Evolutionary conservation across 768 basidiomycete genomes (phyloP).

Genomic region (Leucocoprinus leucothites): DNA sequence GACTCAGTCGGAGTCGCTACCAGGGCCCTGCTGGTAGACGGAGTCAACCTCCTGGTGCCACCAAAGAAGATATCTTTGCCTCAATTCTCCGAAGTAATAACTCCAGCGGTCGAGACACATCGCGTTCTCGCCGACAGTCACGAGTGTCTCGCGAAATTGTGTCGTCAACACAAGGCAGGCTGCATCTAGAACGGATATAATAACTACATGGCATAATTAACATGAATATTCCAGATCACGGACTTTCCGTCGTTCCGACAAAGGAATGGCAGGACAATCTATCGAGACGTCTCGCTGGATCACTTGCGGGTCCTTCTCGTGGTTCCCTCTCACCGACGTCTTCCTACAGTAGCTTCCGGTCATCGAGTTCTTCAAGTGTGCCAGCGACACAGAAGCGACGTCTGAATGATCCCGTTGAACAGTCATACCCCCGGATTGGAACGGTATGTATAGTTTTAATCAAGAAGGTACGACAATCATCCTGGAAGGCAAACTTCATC

Average conservation of each 20-base stretch:
- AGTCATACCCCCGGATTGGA: conserved; percentile 44
- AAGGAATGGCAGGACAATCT: conserved; percentile 79
- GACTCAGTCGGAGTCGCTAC: conserved; percentile 8
- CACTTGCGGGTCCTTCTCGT: conserved; percentile 35
- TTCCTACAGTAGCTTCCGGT: conserved; percentile 18
- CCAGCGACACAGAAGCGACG: conserved; percentile 43
- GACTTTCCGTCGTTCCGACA: conserved; percentile 61
- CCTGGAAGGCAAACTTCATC: background rate
- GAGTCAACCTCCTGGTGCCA: conserved; percentile 56
- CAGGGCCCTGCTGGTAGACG: conserved; percentile 71
- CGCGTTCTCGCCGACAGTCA: conserved; percentile 68
- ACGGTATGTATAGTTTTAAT: conserved; percentile 59
- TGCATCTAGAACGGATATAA: background rate
- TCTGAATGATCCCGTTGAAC: conserved; percentile 31
- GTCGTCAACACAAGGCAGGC: conserved; percentile 60
- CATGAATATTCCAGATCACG: conserved; percentile 43
- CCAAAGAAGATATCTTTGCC: conserved; percentile 78
- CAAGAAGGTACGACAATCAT: conserved; percentile 19
- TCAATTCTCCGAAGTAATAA: conserved; percentile 65
- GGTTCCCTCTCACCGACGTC: conserved; percentile 17
- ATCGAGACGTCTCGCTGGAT: conserved; percentile 47
- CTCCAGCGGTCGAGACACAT: conserved; percentile 46
- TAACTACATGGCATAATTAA: background rate
- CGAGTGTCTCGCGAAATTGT: conserved; percentile 78
- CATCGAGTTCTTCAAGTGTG: conserved; percentile 13